These are phyloP conservation scores for Murraya koenigii DNA, from an alignment of 345 rosid genomes.

Conservation along the genomic window DNA sequence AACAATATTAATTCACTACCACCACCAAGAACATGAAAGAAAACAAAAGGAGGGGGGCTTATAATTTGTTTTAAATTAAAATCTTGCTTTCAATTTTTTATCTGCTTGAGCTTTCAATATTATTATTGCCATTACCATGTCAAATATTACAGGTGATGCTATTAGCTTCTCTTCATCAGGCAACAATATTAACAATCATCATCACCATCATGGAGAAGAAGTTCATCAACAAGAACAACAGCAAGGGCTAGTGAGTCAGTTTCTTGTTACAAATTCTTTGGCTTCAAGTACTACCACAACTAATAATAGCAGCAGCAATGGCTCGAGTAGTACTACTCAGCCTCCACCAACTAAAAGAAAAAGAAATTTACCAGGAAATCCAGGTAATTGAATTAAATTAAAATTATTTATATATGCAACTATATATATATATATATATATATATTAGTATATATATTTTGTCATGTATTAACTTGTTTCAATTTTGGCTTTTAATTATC, in stretches of 20 bases:
- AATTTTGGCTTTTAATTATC: background rate
- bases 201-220: constrained; percentile 14
- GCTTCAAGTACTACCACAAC: constrained; percentile 19
- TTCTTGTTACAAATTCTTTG: constrained; percentile 20
- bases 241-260: constrained; percentile 3
- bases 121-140: constrained; percentile 23
- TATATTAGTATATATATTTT: too few species aligned
- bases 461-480: too few species aligned
- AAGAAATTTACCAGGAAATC: constrained; percentile 47
- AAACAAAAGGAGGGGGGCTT: constrained; percentile 6
- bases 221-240: constrained; percentile 13
- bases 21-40: constrained; percentile 9
- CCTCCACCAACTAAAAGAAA: constrained; percentile 29
- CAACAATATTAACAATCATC: constrained; percentile 1
- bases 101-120: background rate
- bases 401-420: too few species aligned
- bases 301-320: constrained; percentile 16
- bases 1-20: background rate
- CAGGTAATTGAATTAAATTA: constrained; percentile 22
- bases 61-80: constrained; percentile 13
- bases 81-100: background rate
- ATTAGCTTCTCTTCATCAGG: constrained; percentile 37
- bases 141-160: constrained; percentile 32
- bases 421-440: too few species aligned
- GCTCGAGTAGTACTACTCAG: constrained; percentile 17